Evolutionary conservation across 2,329 filamentous ascomycete species (phyloP).

Genomic region (Colletotrichum agaves): DNA sequence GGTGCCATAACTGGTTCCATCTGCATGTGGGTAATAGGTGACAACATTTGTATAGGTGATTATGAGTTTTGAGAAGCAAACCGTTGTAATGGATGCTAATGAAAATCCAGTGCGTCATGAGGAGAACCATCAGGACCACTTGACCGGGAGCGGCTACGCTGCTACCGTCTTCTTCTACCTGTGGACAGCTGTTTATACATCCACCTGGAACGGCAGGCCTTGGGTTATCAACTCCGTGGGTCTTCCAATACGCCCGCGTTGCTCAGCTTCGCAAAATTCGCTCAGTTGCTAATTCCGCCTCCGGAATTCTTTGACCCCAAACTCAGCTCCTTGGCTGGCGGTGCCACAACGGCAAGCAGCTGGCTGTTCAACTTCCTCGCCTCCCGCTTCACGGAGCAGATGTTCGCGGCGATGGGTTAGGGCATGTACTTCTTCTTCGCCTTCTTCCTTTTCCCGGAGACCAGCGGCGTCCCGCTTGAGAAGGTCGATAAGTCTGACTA

Average conservation of each 20-base stretch:
- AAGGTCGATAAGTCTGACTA: conserved; percentile 60
- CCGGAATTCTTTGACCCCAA: conserved; percentile 67
- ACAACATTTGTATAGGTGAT: conserved; percentile 65
- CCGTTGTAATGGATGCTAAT: no score
- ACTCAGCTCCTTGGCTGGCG: conserved; percentile 61
- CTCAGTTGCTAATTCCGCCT: no score
- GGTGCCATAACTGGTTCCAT: conserved; percentile 67
- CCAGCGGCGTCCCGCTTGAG: conserved; percentile 63
- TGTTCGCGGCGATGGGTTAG: conserved; percentile 57
- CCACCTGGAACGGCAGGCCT: conserved; percentile 68
- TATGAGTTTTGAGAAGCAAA: no score
- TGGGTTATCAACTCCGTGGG: conserved; percentile 65
- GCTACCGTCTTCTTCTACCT: conserved; percentile 76
- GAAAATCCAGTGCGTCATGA: no score
- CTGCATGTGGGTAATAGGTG: conserved; percentile 71
- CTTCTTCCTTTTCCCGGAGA: conserved; percentile 63
- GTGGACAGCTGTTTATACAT: conserved; percentile 65
- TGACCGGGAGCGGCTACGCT: conserved; percentile 61
- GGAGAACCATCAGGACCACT: conserved; percentile 45
- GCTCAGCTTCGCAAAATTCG: no score
- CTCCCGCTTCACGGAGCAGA: conserved; percentile 63
- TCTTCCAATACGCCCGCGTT: not conserved
- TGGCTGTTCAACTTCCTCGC: conserved; percentile 69
- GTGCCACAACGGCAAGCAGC: conserved; percentile 66
- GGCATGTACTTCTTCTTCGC: conserved; percentile 67